Evolutionary conservation across 2,329 filamentous ascomycete species (phyloP), one percentile per base, ranked within the genome.

Genomic region (Aspergillus floridensis): DNA sequence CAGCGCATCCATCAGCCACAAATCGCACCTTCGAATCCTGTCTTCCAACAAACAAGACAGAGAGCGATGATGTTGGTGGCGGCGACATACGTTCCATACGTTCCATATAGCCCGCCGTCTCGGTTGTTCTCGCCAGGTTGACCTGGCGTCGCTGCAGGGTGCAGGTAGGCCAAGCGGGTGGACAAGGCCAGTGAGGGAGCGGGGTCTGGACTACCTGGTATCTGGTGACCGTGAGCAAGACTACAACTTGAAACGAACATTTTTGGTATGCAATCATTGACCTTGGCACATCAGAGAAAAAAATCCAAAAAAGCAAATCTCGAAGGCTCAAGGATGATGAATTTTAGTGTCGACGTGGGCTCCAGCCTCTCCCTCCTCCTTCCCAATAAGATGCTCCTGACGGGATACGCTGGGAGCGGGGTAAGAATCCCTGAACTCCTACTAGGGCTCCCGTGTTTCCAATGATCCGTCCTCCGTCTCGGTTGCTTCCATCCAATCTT

Each of bases 181-280:
- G 59, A 53, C 59, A 49, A 53, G 35, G 35, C 46, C 59, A 53
- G 56, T 58, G 41, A 31, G 54, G 52, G 41, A 16, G 32, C 32
- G 32, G 53, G 54, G 50, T 19, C 48, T 47, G 24, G 51, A 46
- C 38, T 57, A 55, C 54, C 59, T 29, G 59, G 56, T 61, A 55
- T 57, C 59, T 29, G 59, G 56, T 61, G 59, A 63, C 53, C 47
- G 59, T 48, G 47, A 53, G 53, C 54, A 60, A 52, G 52, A 49
- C 51, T 47, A 54, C 56, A 51, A 53, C 47, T n/a, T 59, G 58
- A 57, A 48, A 62, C 47, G 49, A 56, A 51, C 5, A 38, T 48
- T 38, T 22, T 24, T 54, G 51, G 56, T 48, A 24, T 41, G 50
- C 41, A 50, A 38, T 41, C 32, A 21, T 58, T 21, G 46, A 51